Conservation (phyloP, 306 rosid genomes). For the Cicer cuneatum region DNA sequence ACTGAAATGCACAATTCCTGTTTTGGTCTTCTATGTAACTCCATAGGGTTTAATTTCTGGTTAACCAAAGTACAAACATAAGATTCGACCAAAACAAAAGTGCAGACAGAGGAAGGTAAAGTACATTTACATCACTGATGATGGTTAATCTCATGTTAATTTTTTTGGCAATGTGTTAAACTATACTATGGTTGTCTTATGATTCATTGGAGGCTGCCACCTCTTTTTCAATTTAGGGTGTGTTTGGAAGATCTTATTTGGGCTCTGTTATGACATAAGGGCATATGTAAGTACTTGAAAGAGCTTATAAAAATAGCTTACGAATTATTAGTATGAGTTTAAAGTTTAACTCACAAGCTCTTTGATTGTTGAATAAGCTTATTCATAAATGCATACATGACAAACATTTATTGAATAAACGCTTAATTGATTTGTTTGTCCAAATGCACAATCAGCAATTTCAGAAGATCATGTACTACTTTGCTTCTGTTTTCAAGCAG, state of each 20-base stretch:
- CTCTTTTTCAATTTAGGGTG: neutral
- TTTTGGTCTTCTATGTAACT: slow-evolving; percentile 30
- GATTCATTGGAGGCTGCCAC: slow-evolving; percentile 8
- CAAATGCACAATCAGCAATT: neutral
- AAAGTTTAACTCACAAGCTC: too few relatives aligned
- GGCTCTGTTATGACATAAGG: neutral
- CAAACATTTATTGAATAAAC: too few relatives aligned
- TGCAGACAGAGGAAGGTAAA: neutral
- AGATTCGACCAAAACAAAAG: neutral
- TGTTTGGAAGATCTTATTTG: neutral
- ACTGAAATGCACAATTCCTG: neutral
- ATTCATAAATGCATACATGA: too few relatives aligned
- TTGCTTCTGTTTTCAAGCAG: neutral
- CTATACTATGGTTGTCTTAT: slow-evolving; percentile 4
- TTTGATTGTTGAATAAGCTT: too few relatives aligned
- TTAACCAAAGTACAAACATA: slow-evolving; percentile 1
- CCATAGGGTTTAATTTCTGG: neutral
- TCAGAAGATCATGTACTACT: slow-evolving; percentile 8
- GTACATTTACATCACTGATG: neutral
- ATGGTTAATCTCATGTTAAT: neutral
- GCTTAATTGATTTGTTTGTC: too few relatives aligned
- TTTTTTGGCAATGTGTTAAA: neutral
- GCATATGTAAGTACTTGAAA: too few relatives aligned
- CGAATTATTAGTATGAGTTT: too few relatives aligned
- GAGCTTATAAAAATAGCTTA: too few relatives aligned